Conservation (phyloP, 2,329 filamentous ascomycete species). For the Cercospora berteroae region DNA sequence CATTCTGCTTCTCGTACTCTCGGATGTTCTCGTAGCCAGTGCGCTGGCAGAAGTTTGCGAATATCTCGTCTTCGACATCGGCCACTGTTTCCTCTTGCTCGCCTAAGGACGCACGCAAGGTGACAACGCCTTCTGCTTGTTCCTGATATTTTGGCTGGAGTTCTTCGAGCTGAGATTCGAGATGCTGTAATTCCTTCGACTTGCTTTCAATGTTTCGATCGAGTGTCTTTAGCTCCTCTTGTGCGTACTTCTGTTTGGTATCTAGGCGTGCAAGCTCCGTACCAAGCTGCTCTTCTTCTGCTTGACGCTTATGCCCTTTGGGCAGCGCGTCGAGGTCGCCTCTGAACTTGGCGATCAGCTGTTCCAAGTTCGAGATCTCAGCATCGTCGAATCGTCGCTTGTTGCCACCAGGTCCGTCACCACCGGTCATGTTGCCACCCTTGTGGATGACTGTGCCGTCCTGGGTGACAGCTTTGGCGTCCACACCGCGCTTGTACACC, state of each 20-base stretch:
- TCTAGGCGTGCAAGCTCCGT: constrained; percentile 78
- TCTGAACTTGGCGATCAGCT: constrained; percentile 70
- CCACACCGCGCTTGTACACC: constrained; percentile 78
- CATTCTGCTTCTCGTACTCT: constrained; percentile 90
- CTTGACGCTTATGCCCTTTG: constrained; percentile 69
- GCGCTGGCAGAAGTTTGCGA: constrained; percentile 77
- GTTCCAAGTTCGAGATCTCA: constrained; percentile 81
- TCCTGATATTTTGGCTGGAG: constrained; percentile 75
- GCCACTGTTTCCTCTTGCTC: constrained; percentile 65
- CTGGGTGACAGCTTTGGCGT: constrained; percentile 89
- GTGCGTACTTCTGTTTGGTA: constrained; percentile 67
- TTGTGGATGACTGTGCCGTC: constrained; percentile 98
- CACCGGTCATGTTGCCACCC: constrained; percentile 93
- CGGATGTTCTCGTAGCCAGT: constrained; percentile 87
- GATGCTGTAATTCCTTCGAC: constrained; percentile 73
- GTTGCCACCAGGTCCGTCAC: constrained; percentile 73
- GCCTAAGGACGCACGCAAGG: constrained; percentile 56
- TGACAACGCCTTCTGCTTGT: constrained; percentile 66
- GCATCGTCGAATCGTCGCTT: constrained; percentile 78
- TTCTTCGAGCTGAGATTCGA: constrained; percentile 70
- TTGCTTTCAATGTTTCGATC: constrained; percentile 83
- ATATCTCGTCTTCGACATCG: constrained; percentile 83
- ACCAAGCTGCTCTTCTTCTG: constrained; percentile 77
- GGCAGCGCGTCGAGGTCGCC: constrained; percentile 78
- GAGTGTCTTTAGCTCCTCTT: constrained; percentile 73